A percentile compares a stretch with the other conserved stretches of the same genome.
These are phyloP conservation scores for Chlorella sp. DNA, from an alignment of 139 green algal genomes.

Conservation along the genomic window DNA sequence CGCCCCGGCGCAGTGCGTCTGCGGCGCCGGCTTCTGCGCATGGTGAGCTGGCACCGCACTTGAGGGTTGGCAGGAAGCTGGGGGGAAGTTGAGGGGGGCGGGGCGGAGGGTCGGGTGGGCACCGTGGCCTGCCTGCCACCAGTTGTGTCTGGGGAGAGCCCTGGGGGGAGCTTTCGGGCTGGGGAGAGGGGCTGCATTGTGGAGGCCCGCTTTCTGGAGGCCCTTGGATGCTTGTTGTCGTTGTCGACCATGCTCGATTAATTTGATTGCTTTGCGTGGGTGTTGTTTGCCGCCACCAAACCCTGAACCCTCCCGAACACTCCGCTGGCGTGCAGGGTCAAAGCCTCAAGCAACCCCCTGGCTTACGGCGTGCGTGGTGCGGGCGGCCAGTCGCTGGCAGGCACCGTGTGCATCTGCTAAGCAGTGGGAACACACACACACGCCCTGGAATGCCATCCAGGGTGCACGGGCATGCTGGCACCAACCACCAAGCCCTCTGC, in stretches of 20 bases:
- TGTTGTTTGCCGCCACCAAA: no score
- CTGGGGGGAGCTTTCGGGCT: background rate
- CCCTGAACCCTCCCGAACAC: background rate
- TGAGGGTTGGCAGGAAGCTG: background rate
- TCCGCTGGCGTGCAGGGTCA: background rate
- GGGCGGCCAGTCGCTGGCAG: background rate
- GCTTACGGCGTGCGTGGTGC: background rate
- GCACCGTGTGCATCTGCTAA: slow-evolving; percentile 25
- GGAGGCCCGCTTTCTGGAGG: background rate
- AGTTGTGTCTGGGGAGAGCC: no score
- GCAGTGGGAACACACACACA: no score
- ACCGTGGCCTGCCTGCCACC: no score
- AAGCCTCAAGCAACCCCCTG: background rate
- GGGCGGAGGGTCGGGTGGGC: no score
- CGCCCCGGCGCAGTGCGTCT: slow-evolving; percentile 12
- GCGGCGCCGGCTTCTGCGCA: slow-evolving; percentile 9
- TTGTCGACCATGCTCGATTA: no score
- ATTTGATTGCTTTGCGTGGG: no score
- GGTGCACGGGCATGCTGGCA: no score
- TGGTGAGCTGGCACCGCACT: background rate
- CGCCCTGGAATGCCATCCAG: no score
- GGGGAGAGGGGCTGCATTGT: background rate
- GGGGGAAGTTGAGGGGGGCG: no score
- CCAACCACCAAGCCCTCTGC: no score
- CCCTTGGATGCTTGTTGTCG: no score